These are phyloP conservation scores for Cornus florida DNA, from an alignment of 148 eudicot genomes.

Conservation along the genomic window DNA sequence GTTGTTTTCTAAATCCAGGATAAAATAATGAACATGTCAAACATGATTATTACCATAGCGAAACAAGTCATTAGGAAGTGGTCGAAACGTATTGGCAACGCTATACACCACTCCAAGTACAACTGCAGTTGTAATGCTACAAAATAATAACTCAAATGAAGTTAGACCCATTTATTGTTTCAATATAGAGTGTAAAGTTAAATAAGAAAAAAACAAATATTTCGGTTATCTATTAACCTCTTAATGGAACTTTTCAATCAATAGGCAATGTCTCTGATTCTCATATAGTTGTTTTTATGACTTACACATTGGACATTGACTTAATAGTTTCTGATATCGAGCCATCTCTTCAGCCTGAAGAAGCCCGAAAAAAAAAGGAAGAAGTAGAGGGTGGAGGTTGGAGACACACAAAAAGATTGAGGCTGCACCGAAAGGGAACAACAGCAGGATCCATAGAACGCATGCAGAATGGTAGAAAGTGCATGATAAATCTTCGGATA, in stretches of 20 bases:
- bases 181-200: neutral
- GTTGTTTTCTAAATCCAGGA: neutral
- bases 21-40: neutral
- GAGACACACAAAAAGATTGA: no score
- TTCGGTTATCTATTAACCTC: neutral
- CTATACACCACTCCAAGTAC: conserved; percentile 74
- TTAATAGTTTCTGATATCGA: neutral
- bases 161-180: neutral
- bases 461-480: neutral
- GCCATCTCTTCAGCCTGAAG: neutral
- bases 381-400: no score
- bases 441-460: neutral
- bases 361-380: neutral
- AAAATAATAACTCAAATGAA: conserved; percentile 9
- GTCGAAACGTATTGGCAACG: conserved; percentile 67
- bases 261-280: neutral
- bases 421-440: neutral
- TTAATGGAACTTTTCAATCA: neutral
- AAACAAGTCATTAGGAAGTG: conserved; percentile 78
- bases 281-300: neutral
- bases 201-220: neutral
- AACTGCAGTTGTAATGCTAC: conserved; percentile 71
- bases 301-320: no score
- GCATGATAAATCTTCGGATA: neutral
- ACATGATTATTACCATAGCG: conserved; percentile 63